Conservation (phyloP, 2,329 filamentous ascomycete genomes). For the Corynespora cassiicola region DNA sequence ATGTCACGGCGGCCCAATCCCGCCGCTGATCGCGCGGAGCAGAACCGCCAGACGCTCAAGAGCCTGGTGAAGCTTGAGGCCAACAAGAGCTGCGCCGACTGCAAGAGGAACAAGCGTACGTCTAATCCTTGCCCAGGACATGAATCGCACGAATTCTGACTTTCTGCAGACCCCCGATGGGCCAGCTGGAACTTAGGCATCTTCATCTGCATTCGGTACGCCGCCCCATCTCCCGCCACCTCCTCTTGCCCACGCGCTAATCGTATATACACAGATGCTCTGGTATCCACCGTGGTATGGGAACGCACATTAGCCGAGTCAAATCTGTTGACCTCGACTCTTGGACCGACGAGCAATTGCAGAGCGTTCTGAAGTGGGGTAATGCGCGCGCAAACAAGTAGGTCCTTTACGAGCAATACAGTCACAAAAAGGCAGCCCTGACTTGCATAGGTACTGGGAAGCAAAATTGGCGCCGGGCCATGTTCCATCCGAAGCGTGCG, state of each 20-base stretch:
- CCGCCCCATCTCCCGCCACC: constrained; percentile 3
- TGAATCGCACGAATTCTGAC: constrained; percentile 25
- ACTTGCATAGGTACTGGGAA: constrained; percentile 77
- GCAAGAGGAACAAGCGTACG: constrained; percentile 97
- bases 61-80: constrained; percentile 90
- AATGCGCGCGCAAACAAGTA: constrained; percentile 95
- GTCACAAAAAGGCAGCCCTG: constrained; percentile 18
- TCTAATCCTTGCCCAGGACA: too few relatives aligned
- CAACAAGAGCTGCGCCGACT: constrained; percentile 98
- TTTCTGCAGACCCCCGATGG: constrained; percentile 86
- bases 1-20: constrained; percentile 87
- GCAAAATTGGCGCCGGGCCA: constrained; percentile 90
- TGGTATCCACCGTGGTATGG: constrained; percentile 98
- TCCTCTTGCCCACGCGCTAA: constrained; percentile 12
- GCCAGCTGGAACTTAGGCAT: constrained; percentile 98
- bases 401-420: constrained; percentile 17
- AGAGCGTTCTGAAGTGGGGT: constrained; percentile 93
- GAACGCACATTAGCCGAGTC: constrained; percentile 96
- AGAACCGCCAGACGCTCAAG: constrained; percentile 94
- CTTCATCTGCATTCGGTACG: constrained; percentile 88
- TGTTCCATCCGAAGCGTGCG: constrained; percentile 83
- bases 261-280: constrained; percentile 68
- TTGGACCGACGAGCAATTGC: constrained; percentile 97
- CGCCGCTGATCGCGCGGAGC: constrained; percentile 84
- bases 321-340: constrained; percentile 98